These are phyloP conservation scores for Isochrysis galbana DNA, from an alignment of 78 protist genomes.

Conservation along the genomic window DNA sequence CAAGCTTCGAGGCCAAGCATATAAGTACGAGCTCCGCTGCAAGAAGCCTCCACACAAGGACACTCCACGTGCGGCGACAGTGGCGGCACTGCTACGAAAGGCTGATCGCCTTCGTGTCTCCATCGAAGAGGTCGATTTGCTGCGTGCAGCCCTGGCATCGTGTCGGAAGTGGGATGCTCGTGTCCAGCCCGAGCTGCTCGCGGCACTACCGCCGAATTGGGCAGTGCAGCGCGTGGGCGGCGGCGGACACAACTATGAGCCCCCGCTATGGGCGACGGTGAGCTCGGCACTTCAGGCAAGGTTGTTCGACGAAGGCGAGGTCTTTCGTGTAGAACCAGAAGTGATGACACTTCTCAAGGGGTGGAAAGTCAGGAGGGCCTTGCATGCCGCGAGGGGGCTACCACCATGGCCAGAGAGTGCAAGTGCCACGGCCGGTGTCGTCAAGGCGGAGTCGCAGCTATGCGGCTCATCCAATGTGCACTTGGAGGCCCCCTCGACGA, in stretches of 20 bases:
- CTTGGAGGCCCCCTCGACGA: no score
- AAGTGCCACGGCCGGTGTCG: no score
- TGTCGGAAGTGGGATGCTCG: neutral
- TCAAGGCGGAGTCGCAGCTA: no score
- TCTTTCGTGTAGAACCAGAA: neutral
- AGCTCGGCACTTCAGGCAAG: neutral
- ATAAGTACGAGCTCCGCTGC: neutral
- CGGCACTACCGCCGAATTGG: neutral
- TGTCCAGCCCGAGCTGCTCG: neutral
- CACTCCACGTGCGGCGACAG: neutral
- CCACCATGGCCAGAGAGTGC: no score
- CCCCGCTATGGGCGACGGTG: neutral
- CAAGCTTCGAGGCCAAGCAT: neutral
- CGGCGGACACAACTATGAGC: neutral
- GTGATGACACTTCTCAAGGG: neutral
- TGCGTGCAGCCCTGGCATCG: neutral
- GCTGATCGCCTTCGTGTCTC: neutral
- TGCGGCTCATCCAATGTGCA: no score
- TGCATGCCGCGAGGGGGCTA: neutral
- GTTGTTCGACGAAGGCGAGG: neutral
- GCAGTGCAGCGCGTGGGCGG: neutral
- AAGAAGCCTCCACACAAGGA: neutral
- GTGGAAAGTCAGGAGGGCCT: neutral
- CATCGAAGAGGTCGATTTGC: neutral
- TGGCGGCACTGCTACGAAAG: neutral